A percentile compares a stretch with the other conserved stretches of the same genome.
Conservation (phyloP, 768 basidiomycete species). For the Kwoniella sp. region DNA sequence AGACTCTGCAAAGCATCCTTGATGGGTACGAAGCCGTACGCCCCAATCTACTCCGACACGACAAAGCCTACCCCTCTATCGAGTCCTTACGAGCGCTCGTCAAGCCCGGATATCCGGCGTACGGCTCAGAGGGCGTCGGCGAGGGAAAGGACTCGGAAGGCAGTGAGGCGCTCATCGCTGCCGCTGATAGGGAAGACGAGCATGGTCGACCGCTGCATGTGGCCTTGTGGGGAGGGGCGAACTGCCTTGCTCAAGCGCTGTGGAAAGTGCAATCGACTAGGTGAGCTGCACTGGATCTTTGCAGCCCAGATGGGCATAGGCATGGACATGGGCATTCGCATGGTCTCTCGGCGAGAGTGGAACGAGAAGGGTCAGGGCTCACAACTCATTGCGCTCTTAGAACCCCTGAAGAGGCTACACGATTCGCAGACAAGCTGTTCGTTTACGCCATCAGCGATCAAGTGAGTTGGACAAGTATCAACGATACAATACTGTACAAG, state of each 20-base stretch:
- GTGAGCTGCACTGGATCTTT: neutral
- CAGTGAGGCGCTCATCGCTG: conserved; percentile 6
- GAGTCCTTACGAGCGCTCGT: neutral
- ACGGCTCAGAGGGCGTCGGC: conserved; percentile 10
- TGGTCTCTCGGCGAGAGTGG: neutral
- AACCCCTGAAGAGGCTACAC: neutral
- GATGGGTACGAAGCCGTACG: conserved; percentile 1
- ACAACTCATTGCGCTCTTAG: neutral
- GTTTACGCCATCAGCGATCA: conserved; percentile 18
- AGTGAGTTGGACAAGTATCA: conserved; percentile 4
- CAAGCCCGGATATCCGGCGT: neutral
- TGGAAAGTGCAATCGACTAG: neutral
- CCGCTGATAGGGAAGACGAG: conserved; percentile 10
- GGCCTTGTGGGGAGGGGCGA: conserved; percentile 10
- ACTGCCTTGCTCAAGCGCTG: conserved; percentile 4
- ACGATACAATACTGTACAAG: no score
- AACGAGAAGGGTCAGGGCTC: neutral
- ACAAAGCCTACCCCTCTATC: neutral
- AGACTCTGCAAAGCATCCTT: conserved; percentile 1
- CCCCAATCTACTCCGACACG: conserved; percentile 1
- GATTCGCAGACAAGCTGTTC: neutral
- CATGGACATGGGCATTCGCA: no score
- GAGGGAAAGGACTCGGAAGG: neutral
- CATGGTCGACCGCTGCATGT: conserved; percentile 7
- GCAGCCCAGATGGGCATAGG: no score